These are phyloP conservation scores for Fraxinus xanthoxyloides DNA, from an alignment of 305 asterid species.

Conservation along the genomic window DNA sequence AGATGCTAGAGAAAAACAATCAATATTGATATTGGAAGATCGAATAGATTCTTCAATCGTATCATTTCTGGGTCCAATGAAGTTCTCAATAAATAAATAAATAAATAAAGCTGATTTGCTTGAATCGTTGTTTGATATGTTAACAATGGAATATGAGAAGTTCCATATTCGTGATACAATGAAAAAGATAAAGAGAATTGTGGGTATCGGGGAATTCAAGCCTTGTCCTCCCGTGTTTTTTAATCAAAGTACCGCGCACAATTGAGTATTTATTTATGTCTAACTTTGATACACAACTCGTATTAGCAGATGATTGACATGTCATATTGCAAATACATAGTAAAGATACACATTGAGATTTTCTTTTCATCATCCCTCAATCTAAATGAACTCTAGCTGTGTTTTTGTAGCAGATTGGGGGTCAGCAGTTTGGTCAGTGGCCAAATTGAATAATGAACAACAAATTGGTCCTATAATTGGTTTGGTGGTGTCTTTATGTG, in stretches of 20 bases:
- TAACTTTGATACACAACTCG: neutral
- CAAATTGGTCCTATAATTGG: conserved; percentile 43
- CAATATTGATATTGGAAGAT: too few relatives aligned
- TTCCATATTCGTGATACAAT: neutral
- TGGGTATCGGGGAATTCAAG: neutral
- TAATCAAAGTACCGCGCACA: neutral
- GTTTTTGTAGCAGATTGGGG: conserved; percentile 4
- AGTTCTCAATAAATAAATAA: neutral
- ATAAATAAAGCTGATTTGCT: neutral
- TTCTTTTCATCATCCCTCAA: conserved; percentile 19
- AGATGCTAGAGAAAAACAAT: neutral
- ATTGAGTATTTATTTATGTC: neutral
- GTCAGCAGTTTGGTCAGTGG: conserved; percentile 30
- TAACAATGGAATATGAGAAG: neutral
- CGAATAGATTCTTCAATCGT: too few relatives aligned
- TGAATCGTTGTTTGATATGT: neutral
- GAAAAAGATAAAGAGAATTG: neutral
- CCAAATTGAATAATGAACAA: conserved; percentile 26
- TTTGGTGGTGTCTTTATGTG: conserved; percentile 57
- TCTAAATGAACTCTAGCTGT: neutral
- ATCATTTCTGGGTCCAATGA: too few relatives aligned
- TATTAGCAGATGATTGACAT: neutral
- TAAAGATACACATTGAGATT: conserved; percentile 3
- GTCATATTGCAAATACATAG: neutral
- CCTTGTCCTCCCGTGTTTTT: neutral